Base-by-base conservation (phyloP, 306 rosid genomes). In the Inga oerstediana region DNA sequence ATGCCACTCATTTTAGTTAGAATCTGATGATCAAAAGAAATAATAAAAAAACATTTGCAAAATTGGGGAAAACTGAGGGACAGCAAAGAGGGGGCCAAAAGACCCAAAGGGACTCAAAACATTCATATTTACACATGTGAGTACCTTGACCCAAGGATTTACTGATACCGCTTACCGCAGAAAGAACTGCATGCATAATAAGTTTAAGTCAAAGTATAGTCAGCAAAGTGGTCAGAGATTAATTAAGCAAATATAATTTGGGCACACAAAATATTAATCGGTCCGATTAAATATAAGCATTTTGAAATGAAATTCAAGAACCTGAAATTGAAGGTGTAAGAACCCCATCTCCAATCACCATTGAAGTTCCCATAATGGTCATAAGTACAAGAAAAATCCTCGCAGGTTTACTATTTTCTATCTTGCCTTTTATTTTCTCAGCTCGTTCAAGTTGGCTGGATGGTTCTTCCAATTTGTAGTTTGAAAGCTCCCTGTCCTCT, bases 261-360 rank as follows among this genome's bases (percentile, higher is more conserved):
- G 48, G 48, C 3, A 1, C 13, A 44, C 13, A 44, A 44, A 44
- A 44, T 10, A 44, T 44, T 44, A 44, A 44, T 8, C 13, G 48
- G 3, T 37, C 41, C 0, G 8, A 39, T 39, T 39, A 39, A 45
- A 45, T 46, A 46, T 12, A 12, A 13, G 13, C 16, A 46, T 46
- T 11, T 46, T 19, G 22, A 10, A 49, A 49, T 54, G 35, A 44
- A 37, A 72, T 49, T 82, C 13, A 49, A 10, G 16, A 37, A n/a
- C 97, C 97, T 72, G 98, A 92, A 73, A 92, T 94, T 34, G 88
- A 85, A 19, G 98, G 98, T 76, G 98, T 93, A 24, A 93, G 97
- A 88, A 92, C 77, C 9, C 98, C 98, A 41, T 93, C 97, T 81
- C 97, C 96, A 19, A 93, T 93, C 27, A 90, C 97, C 97, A 91